Conservation (phyloP, 2,329 filamentous ascomycete genomes). For the Sporothrix pseudoabietina region DNA sequence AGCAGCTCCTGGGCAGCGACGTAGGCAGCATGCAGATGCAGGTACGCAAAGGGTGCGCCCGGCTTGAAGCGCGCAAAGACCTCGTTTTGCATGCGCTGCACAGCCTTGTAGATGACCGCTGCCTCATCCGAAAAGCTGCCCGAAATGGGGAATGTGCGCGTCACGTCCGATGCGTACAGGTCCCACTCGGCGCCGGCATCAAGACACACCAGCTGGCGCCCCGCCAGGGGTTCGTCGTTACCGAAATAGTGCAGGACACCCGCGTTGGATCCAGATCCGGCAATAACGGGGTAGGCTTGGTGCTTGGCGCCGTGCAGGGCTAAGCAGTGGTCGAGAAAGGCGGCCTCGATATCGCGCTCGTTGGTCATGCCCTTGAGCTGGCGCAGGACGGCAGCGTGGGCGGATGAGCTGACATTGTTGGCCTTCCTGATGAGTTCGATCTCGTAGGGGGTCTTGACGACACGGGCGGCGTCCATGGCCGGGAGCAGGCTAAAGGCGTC, state of each 20-base stretch:
- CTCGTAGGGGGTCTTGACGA: slow-evolving; percentile 85
- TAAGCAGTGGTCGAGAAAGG: slow-evolving; percentile 73
- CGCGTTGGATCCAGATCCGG: slow-evolving; percentile 78
- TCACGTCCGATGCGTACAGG: slow-evolving; percentile 88
- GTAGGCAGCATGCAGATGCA: slow-evolving; percentile 72
- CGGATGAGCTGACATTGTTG: slow-evolving; percentile 75
- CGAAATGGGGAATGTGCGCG: slow-evolving; percentile 78
- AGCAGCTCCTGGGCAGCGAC: slow-evolving; percentile 73
- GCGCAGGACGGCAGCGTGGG: slow-evolving; percentile 72
- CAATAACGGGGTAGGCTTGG: slow-evolving; percentile 88
- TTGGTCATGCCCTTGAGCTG: slow-evolving; percentile 65
- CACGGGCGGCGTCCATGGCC: slow-evolving; percentile 78
- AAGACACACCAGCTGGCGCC: slow-evolving; percentile 74
- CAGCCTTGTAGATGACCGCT: slow-evolving; percentile 72
- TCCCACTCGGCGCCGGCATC: slow-evolving; percentile 86
- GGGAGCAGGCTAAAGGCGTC: slow-evolving; percentile 59
- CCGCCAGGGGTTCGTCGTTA: slow-evolving; percentile 72
- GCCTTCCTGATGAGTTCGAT: slow-evolving; percentile 79
- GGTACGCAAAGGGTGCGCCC: slow-evolving; percentile 68
- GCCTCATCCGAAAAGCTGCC: slow-evolving; percentile 70
- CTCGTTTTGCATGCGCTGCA: slow-evolving; percentile 76
- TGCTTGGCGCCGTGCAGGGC: slow-evolving; percentile 66
- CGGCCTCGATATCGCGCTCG: slow-evolving; percentile 81
- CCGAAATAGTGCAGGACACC: slow-evolving; percentile 82
- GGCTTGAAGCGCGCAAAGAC: slow-evolving; percentile 71